These are phyloP conservation scores for Alternaria sp. DNA, from an alignment of 2,329 filamentous ascomycete genomes.

Conservation along the genomic window DNA sequence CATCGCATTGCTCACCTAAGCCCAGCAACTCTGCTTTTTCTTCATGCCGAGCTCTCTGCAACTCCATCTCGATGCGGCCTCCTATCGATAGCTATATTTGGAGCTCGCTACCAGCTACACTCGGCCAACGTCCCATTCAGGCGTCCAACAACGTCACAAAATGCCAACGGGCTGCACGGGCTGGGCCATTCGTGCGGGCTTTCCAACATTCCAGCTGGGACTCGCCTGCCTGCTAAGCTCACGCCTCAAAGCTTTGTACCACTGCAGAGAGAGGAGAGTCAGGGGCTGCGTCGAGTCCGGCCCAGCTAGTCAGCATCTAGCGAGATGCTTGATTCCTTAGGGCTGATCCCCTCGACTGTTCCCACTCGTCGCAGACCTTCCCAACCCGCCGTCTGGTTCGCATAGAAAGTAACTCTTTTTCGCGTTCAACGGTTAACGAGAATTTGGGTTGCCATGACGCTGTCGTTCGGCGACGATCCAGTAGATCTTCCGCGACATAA, in stretches of 20 bases:
- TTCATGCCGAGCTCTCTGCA: background rate
- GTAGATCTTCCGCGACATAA: background rate
- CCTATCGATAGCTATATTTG: constrained; percentile 1
- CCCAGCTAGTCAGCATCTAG: constrained; percentile 16
- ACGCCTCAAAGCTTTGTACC: constrained; percentile 30
- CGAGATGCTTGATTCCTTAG: constrained; percentile 25
- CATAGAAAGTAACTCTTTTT: background rate
- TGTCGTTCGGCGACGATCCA: background rate
- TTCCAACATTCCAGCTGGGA: background rate
- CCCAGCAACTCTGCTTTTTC: background rate
- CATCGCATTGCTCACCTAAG: background rate
- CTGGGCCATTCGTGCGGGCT: background rate
- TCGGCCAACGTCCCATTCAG: background rate
- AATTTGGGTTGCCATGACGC: background rate
- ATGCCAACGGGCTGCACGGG: background rate
- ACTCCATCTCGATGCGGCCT: background rate
- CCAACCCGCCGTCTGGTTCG: background rate
- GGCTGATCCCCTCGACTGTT: background rate
- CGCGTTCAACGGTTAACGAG: background rate
- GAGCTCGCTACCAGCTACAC: background rate
- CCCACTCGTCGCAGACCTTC: background rate
- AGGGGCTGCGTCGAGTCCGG: constrained; percentile 22
- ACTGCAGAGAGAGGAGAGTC: constrained; percentile 1
- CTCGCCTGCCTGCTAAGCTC: constrained; percentile 17
- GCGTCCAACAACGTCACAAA: background rate